Percentiles rank a stretch among this genome's conserved stretches.
These are phyloP conservation scores for Lantana camara DNA, from an alignment of 257 asterid genomes.

Conservation along the genomic window DNA sequence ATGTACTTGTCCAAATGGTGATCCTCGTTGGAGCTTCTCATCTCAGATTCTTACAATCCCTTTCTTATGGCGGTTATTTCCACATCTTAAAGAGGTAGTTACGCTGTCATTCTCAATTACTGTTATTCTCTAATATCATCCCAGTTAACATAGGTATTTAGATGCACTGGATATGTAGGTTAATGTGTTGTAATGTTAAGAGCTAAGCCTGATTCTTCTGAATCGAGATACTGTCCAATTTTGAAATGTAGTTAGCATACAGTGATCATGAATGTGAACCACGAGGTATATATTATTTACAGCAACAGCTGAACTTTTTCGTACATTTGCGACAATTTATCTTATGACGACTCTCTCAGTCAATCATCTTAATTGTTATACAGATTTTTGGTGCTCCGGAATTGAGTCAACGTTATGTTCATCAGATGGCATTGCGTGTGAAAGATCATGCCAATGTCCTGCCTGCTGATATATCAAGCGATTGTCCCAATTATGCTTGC, in stretches of 20 bases:
- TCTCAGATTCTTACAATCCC: slow-evolving; percentile 90
- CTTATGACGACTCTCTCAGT: slow-evolving; percentile 20
- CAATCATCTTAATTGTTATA: slow-evolving; percentile 31
- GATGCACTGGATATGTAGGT: slow-evolving; percentile 19
- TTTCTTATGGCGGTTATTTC: slow-evolving; percentile 81
- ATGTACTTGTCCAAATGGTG: slow-evolving; percentile 69
- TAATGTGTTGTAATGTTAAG: slow-evolving; percentile 14
- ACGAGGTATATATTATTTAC: slow-evolving; percentile 10
- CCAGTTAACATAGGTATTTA: slow-evolving; percentile 11
- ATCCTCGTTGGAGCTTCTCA: slow-evolving; percentile 65
- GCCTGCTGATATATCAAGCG: slow-evolving; percentile 70
- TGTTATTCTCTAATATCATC: slow-evolving; percentile 16
- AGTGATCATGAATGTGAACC: slow-evolving; percentile 10
- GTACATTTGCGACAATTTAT: slow-evolving; percentile 9
- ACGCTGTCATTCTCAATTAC: slow-evolving; percentile 13
- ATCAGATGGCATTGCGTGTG: slow-evolving; percentile 69
- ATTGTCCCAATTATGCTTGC: slow-evolving; percentile 87
- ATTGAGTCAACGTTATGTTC: slow-evolving; percentile 67
- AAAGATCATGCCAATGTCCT: slow-evolving; percentile 63
- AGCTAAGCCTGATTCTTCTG: slow-evolving; percentile 13
- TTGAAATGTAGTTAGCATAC: slow-evolving; percentile 13
- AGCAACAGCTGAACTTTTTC: not conserved
- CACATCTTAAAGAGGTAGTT: slow-evolving; percentile 83
- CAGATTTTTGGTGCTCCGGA: slow-evolving; percentile 78
- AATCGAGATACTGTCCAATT: not conserved